A percentile compares a stretch with the other conserved stretches of the same genome.
phyloP scores from a whole-genome alignment of 768 basidiomycete genomes.

The Calocera cornea region DNA sequence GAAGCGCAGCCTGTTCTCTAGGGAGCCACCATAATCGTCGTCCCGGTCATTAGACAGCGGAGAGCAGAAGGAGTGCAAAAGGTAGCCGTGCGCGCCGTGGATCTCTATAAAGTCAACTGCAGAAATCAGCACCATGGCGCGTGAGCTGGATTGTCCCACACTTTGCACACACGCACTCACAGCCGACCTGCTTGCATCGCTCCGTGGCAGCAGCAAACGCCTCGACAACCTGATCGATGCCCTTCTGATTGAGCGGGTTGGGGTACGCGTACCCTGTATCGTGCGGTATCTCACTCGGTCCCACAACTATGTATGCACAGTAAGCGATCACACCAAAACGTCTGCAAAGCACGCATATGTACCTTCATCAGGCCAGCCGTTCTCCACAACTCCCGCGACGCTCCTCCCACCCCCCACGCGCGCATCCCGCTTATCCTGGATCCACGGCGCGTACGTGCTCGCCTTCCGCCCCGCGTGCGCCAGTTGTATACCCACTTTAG shows the following conservation, averaged over 20 bases:
- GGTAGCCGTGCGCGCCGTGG: slow-evolving; percentile 60
- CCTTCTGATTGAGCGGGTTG: slow-evolving; percentile 40
- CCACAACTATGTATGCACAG: slow-evolving; percentile 48
- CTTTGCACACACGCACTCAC: slow-evolving; percentile 27
- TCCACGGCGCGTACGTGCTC: slow-evolving; percentile 49
- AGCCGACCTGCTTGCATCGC: slow-evolving; percentile 47
- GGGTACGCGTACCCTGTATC: slow-evolving; percentile 39
- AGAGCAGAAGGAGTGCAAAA: slow-evolving; percentile 52
- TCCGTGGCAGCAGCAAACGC: slow-evolving; percentile 45
- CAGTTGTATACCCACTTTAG: background rate
- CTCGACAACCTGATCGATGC: slow-evolving; percentile 44
- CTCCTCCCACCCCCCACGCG: slow-evolving; percentile 14
- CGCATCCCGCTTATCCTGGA: slow-evolving; percentile 18
- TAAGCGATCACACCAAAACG: slow-evolving; percentile 17
- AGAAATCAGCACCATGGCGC: background rate
- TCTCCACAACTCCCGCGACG: slow-evolving; percentile 35
- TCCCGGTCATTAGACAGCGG: slow-evolving; percentile 59
- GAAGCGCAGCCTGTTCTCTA: slow-evolving; percentile 61
- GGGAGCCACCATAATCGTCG: slow-evolving; percentile 57
- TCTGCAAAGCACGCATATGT: slow-evolving; percentile 8
- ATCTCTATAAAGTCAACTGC: slow-evolving; percentile 59
- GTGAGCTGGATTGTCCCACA: background rate
- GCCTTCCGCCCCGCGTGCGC: slow-evolving; percentile 14
- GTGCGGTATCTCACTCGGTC: slow-evolving; percentile 46
- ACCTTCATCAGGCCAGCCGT: slow-evolving; percentile 61